Base-by-base conservation (phyloP, 73 alveolate species). In the Blepharisma japonicum region DNA sequence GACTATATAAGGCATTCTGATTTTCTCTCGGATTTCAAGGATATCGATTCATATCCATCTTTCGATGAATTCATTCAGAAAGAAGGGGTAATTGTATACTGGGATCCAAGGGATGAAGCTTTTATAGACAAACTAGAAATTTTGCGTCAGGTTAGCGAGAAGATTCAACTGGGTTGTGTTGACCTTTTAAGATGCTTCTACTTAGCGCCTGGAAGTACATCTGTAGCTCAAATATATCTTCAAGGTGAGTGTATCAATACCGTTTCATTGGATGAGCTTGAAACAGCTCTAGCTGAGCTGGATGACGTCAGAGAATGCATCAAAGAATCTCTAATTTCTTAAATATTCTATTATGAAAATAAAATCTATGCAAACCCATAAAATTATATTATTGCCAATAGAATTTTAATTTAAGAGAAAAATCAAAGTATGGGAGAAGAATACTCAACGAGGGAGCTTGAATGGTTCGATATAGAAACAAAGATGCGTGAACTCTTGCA, bases 151-250 rank as follows among this genome's bases (percentile, higher is more conserved):
- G 50, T 61, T 61, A 61, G 23, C 4, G 14, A 39, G 18, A n/a
- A 39, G 74, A 39, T 61, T 9, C 47, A 9, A 2, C 23, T 61
- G 14, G 42, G 42, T 0, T 32, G 42, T 32, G 14, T n/a, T 61
- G 74, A 61, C 23, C n/a, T 25, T n/a, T 18, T 61, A 39, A 61
- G 74, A 25, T 61, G 18, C 50, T 61, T 61, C 5, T 61, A 20
- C 23, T 61, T 61, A 39, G 74, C 74, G 5, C 74, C 74, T 61
- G 74, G 47, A 61, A 53, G n/a, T 53, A 53, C 67, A 14, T 20
- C 67, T 53, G 27, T 4, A 53, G n/a, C 23, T 11, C 67, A 53
- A 20, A 20, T 53, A 53, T 53, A 53, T 53, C 67, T 53, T 53
- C 67, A 53, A 53, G 67, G 67, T 20, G 67, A 53, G 67, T 53